These are phyloP conservation scores for Nothophytophthora sp. DNA, from an alignment of 352 stramenopile genomes.

Conservation along the genomic window DNA sequence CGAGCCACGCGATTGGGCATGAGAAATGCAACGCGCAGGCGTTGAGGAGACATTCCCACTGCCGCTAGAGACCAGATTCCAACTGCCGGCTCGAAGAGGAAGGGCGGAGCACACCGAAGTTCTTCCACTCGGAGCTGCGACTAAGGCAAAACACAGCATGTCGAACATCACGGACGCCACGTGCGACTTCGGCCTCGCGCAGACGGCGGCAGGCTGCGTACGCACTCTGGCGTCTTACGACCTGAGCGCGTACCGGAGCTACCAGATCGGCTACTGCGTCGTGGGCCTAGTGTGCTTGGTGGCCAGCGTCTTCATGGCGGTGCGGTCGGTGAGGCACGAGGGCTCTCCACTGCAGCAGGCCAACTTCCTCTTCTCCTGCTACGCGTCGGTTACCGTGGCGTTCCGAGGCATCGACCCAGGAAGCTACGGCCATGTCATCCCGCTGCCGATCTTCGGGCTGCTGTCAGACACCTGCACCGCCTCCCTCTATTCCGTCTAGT, in stretches of 20 bases:
- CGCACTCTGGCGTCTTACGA: conserved; percentile 25
- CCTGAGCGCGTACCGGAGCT: conserved; percentile 13
- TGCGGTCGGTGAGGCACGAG: conserved; percentile 19
- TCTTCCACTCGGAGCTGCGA: too few species aligned
- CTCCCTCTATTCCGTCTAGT: conserved; percentile 33
- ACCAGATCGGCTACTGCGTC: conserved; percentile 23
- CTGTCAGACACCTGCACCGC: conserved; percentile 35
- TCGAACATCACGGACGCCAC: conserved; percentile 34
- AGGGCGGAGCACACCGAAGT: too few species aligned
- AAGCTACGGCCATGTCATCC: conserved; percentile 29
- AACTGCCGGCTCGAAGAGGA: too few species aligned
- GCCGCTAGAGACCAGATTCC: too few species aligned
- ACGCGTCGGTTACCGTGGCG: conserved; percentile 27
- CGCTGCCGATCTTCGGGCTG: conserved; percentile 19
- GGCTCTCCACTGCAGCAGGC: conserved; percentile 24
- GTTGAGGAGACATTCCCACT: too few species aligned
- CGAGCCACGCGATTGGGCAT: too few species aligned
- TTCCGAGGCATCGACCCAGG: conserved; percentile 24
- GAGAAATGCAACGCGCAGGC: too few species aligned
- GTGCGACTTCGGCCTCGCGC: conserved; percentile 20
- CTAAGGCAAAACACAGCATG: too few species aligned
- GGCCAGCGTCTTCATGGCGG: conserved; percentile 11
- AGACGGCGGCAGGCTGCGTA: conserved; percentile 15
- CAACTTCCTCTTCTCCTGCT: conserved; percentile 27
- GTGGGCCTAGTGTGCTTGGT: conserved; percentile 9